Evolutionary conservation across 371 early-diverging fungal species (phyloP).

Genomic region (Lichtheimia hyalospora): DNA sequence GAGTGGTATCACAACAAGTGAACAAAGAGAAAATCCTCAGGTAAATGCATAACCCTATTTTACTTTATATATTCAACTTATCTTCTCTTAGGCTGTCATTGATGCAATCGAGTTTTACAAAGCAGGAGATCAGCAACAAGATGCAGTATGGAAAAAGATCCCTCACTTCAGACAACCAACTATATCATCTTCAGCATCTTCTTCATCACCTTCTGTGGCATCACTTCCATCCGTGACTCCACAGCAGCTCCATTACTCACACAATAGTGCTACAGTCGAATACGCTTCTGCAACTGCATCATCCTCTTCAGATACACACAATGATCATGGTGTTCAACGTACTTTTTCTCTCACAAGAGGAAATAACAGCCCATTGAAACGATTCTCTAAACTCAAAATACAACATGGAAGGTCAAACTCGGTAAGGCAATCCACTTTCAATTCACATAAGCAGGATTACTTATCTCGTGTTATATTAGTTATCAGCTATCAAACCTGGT

Average conservation of each 20-base stretch:
- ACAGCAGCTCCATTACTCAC: too few species aligned
- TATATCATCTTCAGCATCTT: slow-evolving; percentile 8
- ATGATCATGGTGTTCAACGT: background rate
- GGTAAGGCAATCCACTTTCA: background rate
- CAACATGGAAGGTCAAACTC: slow-evolving; percentile 7
- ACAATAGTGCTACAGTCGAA: too few species aligned
- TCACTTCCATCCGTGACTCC: too few species aligned
- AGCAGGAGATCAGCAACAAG: slow-evolving; percentile 52
- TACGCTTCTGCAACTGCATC: too few species aligned
- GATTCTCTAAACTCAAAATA: slow-evolving; percentile 15
- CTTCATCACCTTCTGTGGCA: slow-evolving; percentile 4
- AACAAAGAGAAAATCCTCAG: slow-evolving; percentile 94
- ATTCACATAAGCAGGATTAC: too few species aligned
- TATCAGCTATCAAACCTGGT: slow-evolving; percentile 3
- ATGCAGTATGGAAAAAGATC: slow-evolving; percentile 88
- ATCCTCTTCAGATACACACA: background rate
- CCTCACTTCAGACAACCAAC: slow-evolving; percentile 34
- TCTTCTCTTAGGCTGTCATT: slow-evolving; percentile 67
- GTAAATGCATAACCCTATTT: slow-evolving; percentile 22
- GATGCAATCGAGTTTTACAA: slow-evolving; percentile 92
- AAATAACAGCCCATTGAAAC: slow-evolving; percentile 13
- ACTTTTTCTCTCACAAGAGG: slow-evolving; percentile 5
- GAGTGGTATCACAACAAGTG: slow-evolving; percentile 92
- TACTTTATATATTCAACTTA: background rate
- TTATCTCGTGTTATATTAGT: background rate